phyloP scores from a whole-genome alignment of 176 grass and related monocot genomes.

The Aegilops umbellulata region DNA sequence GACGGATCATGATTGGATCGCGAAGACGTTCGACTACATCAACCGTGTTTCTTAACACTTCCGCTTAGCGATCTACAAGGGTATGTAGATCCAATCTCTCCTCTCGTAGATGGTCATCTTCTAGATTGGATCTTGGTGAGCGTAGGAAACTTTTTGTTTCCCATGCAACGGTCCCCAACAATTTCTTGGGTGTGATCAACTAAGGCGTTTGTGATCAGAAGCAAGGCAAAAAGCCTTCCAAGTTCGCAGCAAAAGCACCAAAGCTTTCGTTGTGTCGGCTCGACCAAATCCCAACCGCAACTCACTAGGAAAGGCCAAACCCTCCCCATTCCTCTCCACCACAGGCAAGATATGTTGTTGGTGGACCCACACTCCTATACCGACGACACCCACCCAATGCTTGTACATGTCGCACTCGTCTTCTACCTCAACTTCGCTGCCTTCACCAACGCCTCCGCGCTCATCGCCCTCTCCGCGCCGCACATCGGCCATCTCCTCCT shows the following conservation, averaged over 20 bases:
- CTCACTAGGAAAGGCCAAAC: neutral
- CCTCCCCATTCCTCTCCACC: neutral
- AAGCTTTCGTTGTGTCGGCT: neutral
- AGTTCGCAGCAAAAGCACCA: neutral
- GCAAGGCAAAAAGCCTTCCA: neutral
- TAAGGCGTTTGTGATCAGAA: no score
- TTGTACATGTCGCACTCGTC: slow-evolving; percentile 37
- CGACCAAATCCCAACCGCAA: neutral
- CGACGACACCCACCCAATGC: slow-evolving; percentile 43
- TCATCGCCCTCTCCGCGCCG: slow-evolving; percentile 48
- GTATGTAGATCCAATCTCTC: no score
- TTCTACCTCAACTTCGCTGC: slow-evolving; percentile 79
- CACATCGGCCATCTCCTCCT: slow-evolving; percentile 60
- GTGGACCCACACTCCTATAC: slow-evolving; percentile 84
- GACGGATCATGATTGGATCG: no score
- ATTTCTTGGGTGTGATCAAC: no score
- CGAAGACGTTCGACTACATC: no score
- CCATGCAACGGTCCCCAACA: no score
- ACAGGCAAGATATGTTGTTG: slow-evolving; percentile 50
- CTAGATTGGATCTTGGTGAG: no score
- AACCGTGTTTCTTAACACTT: no score
- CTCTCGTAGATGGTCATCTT: no score
- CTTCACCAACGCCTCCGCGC: slow-evolving; percentile 46
- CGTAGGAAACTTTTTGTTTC: no score
- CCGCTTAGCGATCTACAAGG: no score